Evolutionary conservation across 192 early-diverging fungal genomes (phyloP).

Genomic region (Phycomyces nitens): DNA sequence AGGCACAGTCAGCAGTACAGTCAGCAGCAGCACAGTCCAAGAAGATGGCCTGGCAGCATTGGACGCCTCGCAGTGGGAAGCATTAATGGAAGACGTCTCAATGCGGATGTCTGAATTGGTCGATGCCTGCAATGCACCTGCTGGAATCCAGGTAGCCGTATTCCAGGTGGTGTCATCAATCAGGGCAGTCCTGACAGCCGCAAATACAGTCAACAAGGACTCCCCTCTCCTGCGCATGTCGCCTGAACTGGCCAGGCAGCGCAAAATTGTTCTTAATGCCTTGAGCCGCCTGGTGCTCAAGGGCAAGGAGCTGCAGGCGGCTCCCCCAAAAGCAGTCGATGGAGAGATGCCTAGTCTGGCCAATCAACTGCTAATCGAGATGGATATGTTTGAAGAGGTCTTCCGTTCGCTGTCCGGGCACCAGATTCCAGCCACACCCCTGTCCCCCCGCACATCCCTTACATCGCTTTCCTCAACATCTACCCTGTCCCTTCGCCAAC

Average conservation of each 20-base stretch:
- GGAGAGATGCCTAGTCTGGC: conserved; percentile 21
- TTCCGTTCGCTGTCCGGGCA: neutral
- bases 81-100: conserved; percentile 14
- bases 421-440: neutral
- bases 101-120: conserved; percentile 15
- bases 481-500: conserved; percentile 16
- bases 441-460: conserved; percentile 2
- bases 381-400: conserved; percentile 18
- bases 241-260: conserved; percentile 31
- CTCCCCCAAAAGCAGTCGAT: neutral
- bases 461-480: neutral
- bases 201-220: conserved; percentile 29
- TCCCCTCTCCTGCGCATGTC: conserved; percentile 24
- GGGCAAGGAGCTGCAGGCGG: conserved; percentile 16
- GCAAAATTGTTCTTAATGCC: conserved; percentile 22
- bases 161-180: conserved; percentile 22
- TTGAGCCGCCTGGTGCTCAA: conserved; percentile 30
- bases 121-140: conserved; percentile 2
- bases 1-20: conserved; percentile 2
- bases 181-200: conserved; percentile 16
- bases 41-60: neutral
- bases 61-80: conserved; percentile 4
- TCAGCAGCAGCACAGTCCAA: neutral
- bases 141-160: conserved; percentile 12
- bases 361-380: conserved; percentile 21